phyloP scores from a whole-genome alignment of 2,329 filamentous ascomycete species.

The Aspergillus sojae region DNA sequence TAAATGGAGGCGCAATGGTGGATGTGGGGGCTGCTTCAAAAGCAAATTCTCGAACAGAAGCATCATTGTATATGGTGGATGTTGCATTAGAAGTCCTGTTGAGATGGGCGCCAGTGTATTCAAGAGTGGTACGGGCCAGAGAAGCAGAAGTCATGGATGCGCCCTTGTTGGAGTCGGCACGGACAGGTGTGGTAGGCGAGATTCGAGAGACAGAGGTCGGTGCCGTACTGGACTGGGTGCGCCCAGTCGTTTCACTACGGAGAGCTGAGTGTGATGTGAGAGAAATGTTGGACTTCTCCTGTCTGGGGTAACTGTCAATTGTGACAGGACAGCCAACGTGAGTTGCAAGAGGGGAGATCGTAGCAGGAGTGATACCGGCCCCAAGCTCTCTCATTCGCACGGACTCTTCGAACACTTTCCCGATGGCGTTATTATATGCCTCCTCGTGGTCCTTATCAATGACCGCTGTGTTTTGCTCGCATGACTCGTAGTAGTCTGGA shows the following conservation, averaged over 20 bases:
- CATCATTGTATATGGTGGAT: background rate
- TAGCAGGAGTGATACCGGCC: slow-evolving; percentile 7
- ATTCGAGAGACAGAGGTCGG: background rate
- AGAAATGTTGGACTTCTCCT: background rate
- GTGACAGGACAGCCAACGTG: background rate
- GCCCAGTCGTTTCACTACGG: background rate
- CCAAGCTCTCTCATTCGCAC: slow-evolving; percentile 22
- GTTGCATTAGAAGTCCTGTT: too few species aligned
- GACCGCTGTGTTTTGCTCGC: slow-evolving; percentile 5
- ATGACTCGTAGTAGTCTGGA: slow-evolving; percentile 29
- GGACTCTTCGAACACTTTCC: slow-evolving; percentile 25
- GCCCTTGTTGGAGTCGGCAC: background rate
- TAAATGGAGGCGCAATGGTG: background rate
- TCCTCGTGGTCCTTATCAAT: slow-evolving; percentile 20
- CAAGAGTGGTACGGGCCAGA: background rate
- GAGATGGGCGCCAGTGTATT: background rate
- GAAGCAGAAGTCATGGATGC: background rate
- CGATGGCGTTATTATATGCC: slow-evolving; percentile 27
- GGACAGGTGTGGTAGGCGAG: background rate
- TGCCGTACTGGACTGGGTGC: background rate
- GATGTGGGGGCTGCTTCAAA: background rate
- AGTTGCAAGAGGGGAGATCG: background rate
- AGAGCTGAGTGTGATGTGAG: background rate
- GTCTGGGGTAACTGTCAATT: background rate
- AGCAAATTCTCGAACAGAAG: background rate